Evolutionary conservation across 225 moss, liverwort and hornwort genomes (phyloP), one percentile per base, ranked within the genome.

Genomic region (Thuidium tamariscinum): DNA sequence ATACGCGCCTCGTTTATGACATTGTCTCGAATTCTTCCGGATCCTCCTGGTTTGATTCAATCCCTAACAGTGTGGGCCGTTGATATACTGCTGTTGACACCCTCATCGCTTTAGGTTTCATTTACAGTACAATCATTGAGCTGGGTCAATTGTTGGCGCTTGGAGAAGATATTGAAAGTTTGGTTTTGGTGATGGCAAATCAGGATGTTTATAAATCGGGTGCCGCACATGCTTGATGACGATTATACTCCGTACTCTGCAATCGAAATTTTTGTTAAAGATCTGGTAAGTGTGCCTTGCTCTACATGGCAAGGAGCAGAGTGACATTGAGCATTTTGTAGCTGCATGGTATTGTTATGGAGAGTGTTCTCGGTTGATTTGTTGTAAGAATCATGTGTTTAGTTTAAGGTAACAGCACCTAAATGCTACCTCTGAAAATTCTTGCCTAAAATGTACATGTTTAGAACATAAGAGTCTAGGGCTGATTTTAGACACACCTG

Each of bases 151-250:
- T 84, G 15, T 71, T 86, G 19, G 68, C 55, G 71, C 59, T 69
- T 72, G 17, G 21, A 51, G 65, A 83, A 64, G 83, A n/a, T 84
- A 69, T 74, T 86, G 59, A 89, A 82, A 77, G 86, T 62, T 85
- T 37, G 10, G 46, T 36, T 65, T 81, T 82, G 61, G n/a, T 80
- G 52, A 34, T 84, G 76, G 81, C 51, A 59, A 88, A 63, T 82
- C 93, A 98, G 97, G 97, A 98, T 98, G 97, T 98, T 98, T 87
- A 90, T 87, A 37, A 98, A 98, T 87, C 94, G 97, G 67, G 97
- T 98, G 82, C 97, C 97, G n/a, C 97, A 98, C 59, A 98, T 98
- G 95, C 91, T 98, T 77, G 93, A 95, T 85, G 92, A 89, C 70
- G 95, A 98, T 89, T 98, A 96, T 82, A 96, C 95, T 81, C 97